Base-by-base conservation (phyloP, 768 basidiomycete genomes). In the Boletus fagicola region DNA sequence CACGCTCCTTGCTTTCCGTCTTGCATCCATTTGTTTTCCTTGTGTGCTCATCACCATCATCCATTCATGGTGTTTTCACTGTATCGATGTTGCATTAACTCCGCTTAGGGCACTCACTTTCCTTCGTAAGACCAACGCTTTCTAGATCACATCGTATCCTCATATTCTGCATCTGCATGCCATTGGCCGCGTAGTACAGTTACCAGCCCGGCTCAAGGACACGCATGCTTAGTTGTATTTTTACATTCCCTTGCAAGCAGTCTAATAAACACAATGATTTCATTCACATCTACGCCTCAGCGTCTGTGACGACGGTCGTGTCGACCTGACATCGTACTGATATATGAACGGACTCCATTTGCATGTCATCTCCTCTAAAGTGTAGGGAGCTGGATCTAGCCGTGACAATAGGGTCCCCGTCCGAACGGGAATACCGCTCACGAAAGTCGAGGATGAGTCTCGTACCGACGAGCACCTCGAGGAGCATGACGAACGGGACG, bases 381-480 rank as follows among this genome's bases (percentile, higher is more conserved):
- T 58, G 61, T 13, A 71, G 24, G 9, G 69, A 56, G n/a, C 62
- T 64, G 11, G 26, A 43, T 46, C 47, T 51, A 18, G 46, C 53
- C 6, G 60, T 59, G 24, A 57, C 35, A 20, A 55, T 13, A 1
- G 56, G 47, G 13, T 57, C 65, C 5, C 31, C 20, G 12, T 65
- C 64, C n/a, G 51, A 3, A 16, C 53, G 61, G 24, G 62, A 36
- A 30, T 63, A 72, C 16, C 72, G 72, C 52, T 68, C 70, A 2
- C 70, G 72, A 47, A 73, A 71, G 31, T 66, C 61, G 50, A 72
- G 66, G 36, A 72, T 70, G 36, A 72, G 68, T 31, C 70, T 58
- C 22, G 70, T 72, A 0, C 70, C 72, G 13, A 72, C 57, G 33
- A 73, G 35, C 22, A 66, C 60, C 39, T 73, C 72, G 20, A 70